Evolutionary conservation across 331 rosid species (phyloP).

Genomic region (Quercus tomentella): DNA sequence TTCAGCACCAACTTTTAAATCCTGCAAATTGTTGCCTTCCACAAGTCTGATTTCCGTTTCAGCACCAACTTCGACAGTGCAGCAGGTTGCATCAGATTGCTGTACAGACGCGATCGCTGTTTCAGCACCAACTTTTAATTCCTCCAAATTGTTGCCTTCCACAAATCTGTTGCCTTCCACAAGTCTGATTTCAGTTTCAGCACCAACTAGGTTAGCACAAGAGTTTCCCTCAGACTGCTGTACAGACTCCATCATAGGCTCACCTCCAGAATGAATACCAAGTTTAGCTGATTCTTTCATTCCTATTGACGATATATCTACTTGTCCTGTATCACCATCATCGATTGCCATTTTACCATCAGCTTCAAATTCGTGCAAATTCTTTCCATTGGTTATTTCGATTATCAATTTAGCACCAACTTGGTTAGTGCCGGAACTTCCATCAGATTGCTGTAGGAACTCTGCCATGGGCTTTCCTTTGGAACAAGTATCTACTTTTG

Average conservation of each 20-base stretch:
- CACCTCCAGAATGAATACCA: slow-evolving; percentile 14
- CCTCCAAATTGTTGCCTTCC: neutral
- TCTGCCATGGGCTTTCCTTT: slow-evolving; percentile 20
- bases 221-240: neutral
- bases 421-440: neutral
- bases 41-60: no score
- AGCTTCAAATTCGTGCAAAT: slow-evolving; percentile 9
- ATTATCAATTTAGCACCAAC: slow-evolving; percentile 24
- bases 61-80: neutral
- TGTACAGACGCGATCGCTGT: slow-evolving; percentile 4
- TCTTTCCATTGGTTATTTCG: slow-evolving; percentile 22
- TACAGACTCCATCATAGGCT: neutral
- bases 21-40: neutral
- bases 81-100: slow-evolving; percentile 16
- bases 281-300: slow-evolving; percentile 21
- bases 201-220: neutral
- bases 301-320: slow-evolving; percentile 19
- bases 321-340: slow-evolving; percentile 6
- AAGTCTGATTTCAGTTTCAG: neutral
- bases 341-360: slow-evolving; percentile 8
- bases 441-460: slow-evolving; percentile 24
- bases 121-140: neutral
- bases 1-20: neutral
- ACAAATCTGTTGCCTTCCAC: neutral
- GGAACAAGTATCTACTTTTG: slow-evolving; percentile 10